phyloP scores from a whole-genome alignment of 208 protist species.

The Crithidia acanthocephali region DNA sequence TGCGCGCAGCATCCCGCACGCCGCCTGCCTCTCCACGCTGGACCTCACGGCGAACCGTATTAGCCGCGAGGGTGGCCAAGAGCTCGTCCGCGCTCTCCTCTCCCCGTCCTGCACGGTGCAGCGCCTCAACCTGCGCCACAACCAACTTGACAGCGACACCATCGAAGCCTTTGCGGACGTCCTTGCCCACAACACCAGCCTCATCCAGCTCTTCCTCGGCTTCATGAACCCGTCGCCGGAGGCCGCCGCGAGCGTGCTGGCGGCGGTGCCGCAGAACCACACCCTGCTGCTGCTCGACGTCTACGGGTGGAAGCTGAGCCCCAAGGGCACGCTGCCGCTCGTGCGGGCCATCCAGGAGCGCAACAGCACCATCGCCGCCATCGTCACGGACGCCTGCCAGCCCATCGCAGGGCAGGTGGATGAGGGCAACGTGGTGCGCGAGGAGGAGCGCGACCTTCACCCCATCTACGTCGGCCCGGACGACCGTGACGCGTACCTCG shows the following conservation, averaged over 20 bases:
- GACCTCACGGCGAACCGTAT: slow-evolving; percentile 91
- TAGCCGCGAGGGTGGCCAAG: slow-evolving; percentile 64
- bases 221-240: slow-evolving; percentile 86
- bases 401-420: slow-evolving; percentile 63
- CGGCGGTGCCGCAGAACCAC: slow-evolving; percentile 58
- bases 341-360: slow-evolving; percentile 55
- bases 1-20: slow-evolving; percentile 58
- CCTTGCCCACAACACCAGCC: slow-evolving; percentile 65
- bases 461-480: slow-evolving; percentile 86
- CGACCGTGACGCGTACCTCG: slow-evolving; percentile 85
- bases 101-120: slow-evolving; percentile 69
- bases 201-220: slow-evolving; percentile 92
- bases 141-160: slow-evolving; percentile 77
- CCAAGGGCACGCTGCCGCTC: slow-evolving; percentile 37
- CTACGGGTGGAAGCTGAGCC: slow-evolving; percentile 80
- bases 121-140: slow-evolving; percentile 87
- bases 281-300: slow-evolving; percentile 84
- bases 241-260: slow-evolving; percentile 57
- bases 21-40: slow-evolving; percentile 67
- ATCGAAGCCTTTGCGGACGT: slow-evolving; percentile 76
- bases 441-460: slow-evolving; percentile 55
- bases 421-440: slow-evolving; percentile 61
- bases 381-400: slow-evolving; percentile 84
- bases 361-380: slow-evolving; percentile 59
- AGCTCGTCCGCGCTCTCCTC: slow-evolving; percentile 65